Base-by-base conservation (phyloP, 352 stramenopile species). In the Phytophthora fragariae region DNA sequence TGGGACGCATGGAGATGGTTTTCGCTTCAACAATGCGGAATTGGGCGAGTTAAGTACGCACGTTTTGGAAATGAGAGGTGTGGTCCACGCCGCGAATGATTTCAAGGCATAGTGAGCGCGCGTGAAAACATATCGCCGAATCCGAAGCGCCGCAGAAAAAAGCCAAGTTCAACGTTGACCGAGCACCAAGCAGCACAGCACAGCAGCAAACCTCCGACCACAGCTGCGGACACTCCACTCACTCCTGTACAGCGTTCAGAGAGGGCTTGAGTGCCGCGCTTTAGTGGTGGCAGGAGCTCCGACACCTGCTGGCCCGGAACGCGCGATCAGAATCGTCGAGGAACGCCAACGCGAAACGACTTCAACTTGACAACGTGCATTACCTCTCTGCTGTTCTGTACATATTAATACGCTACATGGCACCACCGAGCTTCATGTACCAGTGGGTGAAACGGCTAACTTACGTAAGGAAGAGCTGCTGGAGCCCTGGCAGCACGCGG, bases 391-490 rank as follows among this genome's bases (percentile, higher is more conserved):
- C 41, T 41, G 8, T 41, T 8, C 35, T 8, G 35, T 41, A 27
- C 24, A 27, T 27, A 27, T 27, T 27, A 27, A 27, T 27, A 27
- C 24, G 24, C 24, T 50, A 9, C 41, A 50, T 21, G 41, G 14
- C 41, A 3, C 5, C 15, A n/a, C 15, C 5, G 15, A 50, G 12
- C 41, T 50, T 4, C 17, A 9, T 4, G 41, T 44, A 27, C 24
- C 24, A 27, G 24, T 27, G 24, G 24, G 24, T 27, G 24, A 27
- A 27, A 27, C 24, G 24, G 24, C 24, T 27, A 27, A 27, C 24
- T 27, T 3, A 27, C 24, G 24, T 74, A 0, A 90, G 56, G 54
- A 90, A 91, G 49, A 90, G 69, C 33, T 63, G 58, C 58, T 87
- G 56, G 10, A 90, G 69, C 0, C 76, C 70, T 3, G 56, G 55